Evolutionary conservation across 805 yeast species (phyloP), one percentile per base, ranked within the genome.

Genomic region (Ogataea chonburiensis): DNA sequence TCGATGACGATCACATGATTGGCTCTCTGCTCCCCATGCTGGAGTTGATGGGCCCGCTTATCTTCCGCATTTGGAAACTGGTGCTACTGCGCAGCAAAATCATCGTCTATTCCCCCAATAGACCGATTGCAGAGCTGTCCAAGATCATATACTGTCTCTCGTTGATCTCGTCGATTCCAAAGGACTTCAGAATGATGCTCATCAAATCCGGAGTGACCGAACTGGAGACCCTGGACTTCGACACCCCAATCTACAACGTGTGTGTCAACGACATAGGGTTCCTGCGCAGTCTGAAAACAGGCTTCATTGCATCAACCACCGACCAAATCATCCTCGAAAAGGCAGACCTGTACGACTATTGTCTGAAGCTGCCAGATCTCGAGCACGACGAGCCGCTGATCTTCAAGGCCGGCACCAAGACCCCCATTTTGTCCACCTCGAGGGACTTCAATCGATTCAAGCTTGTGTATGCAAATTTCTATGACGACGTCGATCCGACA

Each of bases 251-350:
- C n/a, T 84, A 75, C 58, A 77, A 76, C 37, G 69, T 83, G 18
- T 77, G 83, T 14, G 69, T 84, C 20, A 69, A 71, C 34, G 91
- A 84, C 53, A 61, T 72, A 23, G 59, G 60, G 32, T 68, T 60
- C 52, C 48, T 69, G 28, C 52, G 48, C 19, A 28, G 36, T 7
- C 11, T 54, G 3, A 41, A 52, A 10, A 30, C 51, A 11, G 71
- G 75, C 2, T 80, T 62, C 47, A 63, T 81, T 24, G 88, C 81
- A 2, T 66, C 76, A 5, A 79, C 91, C 2, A 72, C 81, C 15
- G 94, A 84, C 51, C 80, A 75, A 28, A 73, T 84, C 16, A 58
- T 83, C 20, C 61, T 79, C 49, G 75, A 70, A 42, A 81, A 79
- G 45, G 51, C 52, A 11, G 61, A 65, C 8, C 46, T 77, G 3